phyloP scores from a whole-genome alignment of 1,139 yeast species.

The Hyphopichia buzzinii region DNA sequence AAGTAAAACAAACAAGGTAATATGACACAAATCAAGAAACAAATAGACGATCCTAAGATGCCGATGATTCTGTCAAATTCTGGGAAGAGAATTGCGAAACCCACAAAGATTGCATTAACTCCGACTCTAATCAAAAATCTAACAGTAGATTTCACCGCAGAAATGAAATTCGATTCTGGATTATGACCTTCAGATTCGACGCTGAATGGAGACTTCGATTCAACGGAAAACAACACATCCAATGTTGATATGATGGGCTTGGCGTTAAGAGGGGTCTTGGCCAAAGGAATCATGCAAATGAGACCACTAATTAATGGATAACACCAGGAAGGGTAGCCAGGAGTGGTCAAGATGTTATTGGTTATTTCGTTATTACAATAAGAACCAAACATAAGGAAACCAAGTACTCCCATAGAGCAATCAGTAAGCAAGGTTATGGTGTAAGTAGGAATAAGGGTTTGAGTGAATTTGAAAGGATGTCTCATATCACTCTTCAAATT shows the following conservation, averaged over 20 bases:
- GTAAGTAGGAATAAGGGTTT: conserved; percentile 45
- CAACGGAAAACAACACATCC: conserved; percentile 30
- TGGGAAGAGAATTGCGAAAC: conserved; percentile 52
- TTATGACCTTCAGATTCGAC: conserved; percentile 1
- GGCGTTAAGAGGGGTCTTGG: conserved; percentile 84
- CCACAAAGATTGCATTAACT: conserved; percentile 51
- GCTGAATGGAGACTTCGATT: conserved; percentile 9
- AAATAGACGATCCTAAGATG: conserved; percentile 55
- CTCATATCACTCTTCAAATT: conserved; percentile 58
- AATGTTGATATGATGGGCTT: conserved; percentile 79
- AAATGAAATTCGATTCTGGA: conserved; percentile 2
- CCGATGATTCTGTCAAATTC: conserved; percentile 59
- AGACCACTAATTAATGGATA: conserved; percentile 63
- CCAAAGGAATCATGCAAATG: conserved; percentile 80
- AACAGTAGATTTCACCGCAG: conserved; percentile 10
- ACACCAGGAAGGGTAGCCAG: conserved; percentile 71
- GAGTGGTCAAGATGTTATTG: conserved; percentile 63
- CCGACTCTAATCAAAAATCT: conserved; percentile 35
- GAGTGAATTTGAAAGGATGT: conserved; percentile 47
- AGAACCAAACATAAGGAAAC: conserved; percentile 85
- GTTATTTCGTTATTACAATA: conserved; percentile 80
- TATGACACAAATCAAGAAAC: conserved; percentile 54
- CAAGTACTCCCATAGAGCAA: conserved; percentile 71
- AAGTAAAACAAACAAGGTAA: conserved; percentile 56
- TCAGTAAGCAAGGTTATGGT: conserved; percentile 71